phyloP scores from a whole-genome alignment of 2,329 filamentous ascomycete genomes.

The Monosporascus ibericus region DNA sequence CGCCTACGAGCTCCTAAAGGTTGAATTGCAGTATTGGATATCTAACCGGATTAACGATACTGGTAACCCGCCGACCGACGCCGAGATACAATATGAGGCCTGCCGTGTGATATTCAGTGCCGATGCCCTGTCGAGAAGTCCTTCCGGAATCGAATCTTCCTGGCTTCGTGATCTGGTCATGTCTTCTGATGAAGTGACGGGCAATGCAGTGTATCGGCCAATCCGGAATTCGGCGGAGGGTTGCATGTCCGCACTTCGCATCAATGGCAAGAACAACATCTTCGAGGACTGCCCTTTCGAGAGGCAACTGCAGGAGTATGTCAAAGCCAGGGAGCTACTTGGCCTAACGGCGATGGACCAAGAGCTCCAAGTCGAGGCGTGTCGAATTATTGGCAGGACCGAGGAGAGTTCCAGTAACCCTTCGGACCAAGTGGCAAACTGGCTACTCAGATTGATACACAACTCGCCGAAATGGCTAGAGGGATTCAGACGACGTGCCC shows the following conservation, averaged over 20 bases:
- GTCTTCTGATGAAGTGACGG: slow-evolving; percentile 35
- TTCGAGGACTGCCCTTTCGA: slow-evolving; percentile 54
- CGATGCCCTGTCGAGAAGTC: slow-evolving; percentile 39
- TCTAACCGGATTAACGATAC: slow-evolving; percentile 37
- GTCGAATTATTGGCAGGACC: slow-evolving; percentile 50
- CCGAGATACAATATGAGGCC: slow-evolving; percentile 52
- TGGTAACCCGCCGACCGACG: slow-evolving; percentile 38
- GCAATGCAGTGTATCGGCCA: slow-evolving; percentile 42
- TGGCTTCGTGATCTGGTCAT: slow-evolving; percentile 58
- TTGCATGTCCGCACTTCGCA: slow-evolving; percentile 41
- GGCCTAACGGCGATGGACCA: slow-evolving; percentile 55
- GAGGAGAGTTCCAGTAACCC: slow-evolving; percentile 46
- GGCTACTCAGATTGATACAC: slow-evolving; percentile 48
- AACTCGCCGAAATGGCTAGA: slow-evolving; percentile 48
- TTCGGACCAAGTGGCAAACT: slow-evolving; percentile 46
- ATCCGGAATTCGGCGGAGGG: slow-evolving; percentile 40
- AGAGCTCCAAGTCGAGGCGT: slow-evolving; percentile 55
- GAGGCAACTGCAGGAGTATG: slow-evolving; percentile 47
- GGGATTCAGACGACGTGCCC: slow-evolving; percentile 49
- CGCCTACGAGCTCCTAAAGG: slow-evolving; percentile 56
- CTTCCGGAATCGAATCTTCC: slow-evolving; percentile 32
- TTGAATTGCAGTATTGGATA: slow-evolving; percentile 49
- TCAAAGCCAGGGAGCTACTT: slow-evolving; percentile 42
- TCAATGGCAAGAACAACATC: slow-evolving; percentile 52
- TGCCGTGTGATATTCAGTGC: slow-evolving; percentile 51